phyloP scores from a whole-genome alignment of 2,329 filamentous ascomycete species.

The Coniochaeta hoffmannii region DNA sequence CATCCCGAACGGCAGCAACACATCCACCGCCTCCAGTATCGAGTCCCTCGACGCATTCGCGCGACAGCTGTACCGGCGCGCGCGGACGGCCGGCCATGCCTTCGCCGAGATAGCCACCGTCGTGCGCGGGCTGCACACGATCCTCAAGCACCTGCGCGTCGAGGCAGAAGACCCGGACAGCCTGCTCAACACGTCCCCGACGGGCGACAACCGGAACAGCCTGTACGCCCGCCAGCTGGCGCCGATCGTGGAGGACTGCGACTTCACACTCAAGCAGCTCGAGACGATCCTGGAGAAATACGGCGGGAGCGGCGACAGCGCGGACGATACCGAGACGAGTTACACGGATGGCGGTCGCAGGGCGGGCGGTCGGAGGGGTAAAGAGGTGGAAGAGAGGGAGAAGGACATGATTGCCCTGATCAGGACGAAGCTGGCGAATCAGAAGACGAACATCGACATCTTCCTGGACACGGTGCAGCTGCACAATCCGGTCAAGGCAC shows the following conservation, averaged over 20 bases:
- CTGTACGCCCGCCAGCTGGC: constrained; percentile 42
- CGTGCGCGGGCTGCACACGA: constrained; percentile 46
- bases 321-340: not conserved
- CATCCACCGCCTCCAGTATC: constrained; percentile 34
- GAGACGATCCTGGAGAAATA: constrained; percentile 44
- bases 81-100: constrained; percentile 38
- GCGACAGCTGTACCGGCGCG: constrained; percentile 46
- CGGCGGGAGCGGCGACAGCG: constrained; percentile 11
- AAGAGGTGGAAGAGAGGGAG: constrained; percentile 11
- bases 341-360: constrained; percentile 13
- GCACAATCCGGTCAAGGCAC: constrained; percentile 34
- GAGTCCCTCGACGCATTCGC: constrained; percentile 49
- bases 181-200: constrained; percentile 33
- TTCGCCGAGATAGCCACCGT: constrained; percentile 42
- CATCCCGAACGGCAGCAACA: constrained; percentile 10
- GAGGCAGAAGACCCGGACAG: constrained; percentile 52
- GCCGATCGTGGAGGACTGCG: constrained; percentile 46
- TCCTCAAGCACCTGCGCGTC: constrained; percentile 48
- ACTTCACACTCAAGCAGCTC: constrained; percentile 47
- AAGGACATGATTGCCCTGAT: constrained; percentile 33
- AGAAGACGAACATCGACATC: constrained; percentile 45
- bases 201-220: constrained; percentile 21
- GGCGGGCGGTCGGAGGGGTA: constrained; percentile 3
- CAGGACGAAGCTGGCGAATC: constrained; percentile 38
- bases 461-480: constrained; percentile 53